A percentile compares a stretch with the other conserved stretches of the same genome.
Evolutionary conservation across 176 grass and related monocot species (phyloP).

Genomic region (Stipa capillata): DNA sequence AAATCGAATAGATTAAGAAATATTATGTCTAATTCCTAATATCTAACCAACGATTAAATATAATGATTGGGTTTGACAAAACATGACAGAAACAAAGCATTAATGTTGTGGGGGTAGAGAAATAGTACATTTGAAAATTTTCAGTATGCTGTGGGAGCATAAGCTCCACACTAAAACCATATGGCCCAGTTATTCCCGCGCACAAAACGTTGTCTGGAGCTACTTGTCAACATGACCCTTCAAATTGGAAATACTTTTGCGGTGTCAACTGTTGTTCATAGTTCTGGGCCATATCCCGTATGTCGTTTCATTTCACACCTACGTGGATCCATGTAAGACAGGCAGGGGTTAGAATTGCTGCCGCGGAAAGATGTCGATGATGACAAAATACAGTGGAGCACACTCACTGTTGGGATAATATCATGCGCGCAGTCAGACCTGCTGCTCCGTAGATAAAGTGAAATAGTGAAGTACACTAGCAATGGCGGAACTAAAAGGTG

Average conservation of each 20-base stretch:
- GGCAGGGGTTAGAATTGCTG: background rate
- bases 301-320: background rate
- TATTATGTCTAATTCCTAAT: background rate
- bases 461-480: background rate
- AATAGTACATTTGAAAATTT: background rate
- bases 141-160: slow-evolving; percentile 9
- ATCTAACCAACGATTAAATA: background rate
- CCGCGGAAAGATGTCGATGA: too few species aligned
- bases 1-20: too few species aligned
- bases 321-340: background rate
- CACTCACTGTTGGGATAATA: background rate
- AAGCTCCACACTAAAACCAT: too few species aligned
- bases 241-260: background rate
- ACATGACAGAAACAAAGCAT: background rate
- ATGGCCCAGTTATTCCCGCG: too few species aligned
- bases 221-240: background rate
- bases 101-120: background rate
- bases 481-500: background rate
- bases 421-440: background rate
- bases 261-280: slow-evolving; percentile 1
- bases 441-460: background rate
- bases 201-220: too few species aligned
- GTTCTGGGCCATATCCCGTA: background rate
- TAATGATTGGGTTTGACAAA: slow-evolving; percentile 22
- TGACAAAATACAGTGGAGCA: background rate